Percentiles rank a stretch among this genome's conserved stretches.
These are phyloP conservation scores for Pseudocercospora pini-densiflorae DNA, from an alignment of 2,329 filamentous ascomycete genomes.

Conservation along the genomic window DNA sequence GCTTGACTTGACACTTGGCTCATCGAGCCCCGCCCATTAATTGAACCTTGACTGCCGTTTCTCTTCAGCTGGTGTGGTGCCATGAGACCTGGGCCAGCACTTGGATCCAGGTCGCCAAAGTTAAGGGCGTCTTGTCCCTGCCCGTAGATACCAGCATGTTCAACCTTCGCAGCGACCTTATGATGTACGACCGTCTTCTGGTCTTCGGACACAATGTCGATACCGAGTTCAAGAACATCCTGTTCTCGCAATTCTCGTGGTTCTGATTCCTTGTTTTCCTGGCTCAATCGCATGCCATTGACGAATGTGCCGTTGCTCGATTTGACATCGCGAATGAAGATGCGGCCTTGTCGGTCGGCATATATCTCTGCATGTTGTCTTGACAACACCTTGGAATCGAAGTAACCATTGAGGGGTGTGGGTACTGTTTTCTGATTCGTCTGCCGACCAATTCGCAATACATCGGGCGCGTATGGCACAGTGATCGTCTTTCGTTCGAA, in stretches of 20 bases:
- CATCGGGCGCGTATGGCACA: constrained; percentile 93
- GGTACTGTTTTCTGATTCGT: constrained; percentile 97
- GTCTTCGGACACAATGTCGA: constrained; percentile 98
- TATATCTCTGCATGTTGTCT: constrained; percentile 96
- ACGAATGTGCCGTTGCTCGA: constrained; percentile 99
- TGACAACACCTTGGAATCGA: constrained; percentile 97
- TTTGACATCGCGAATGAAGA: constrained; percentile 97
- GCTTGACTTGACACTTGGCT: constrained; percentile 54
- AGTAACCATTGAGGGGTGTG: constrained; percentile 89
- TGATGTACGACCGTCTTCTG: constrained; percentile 98
- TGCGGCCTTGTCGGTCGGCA: constrained; percentile 74
- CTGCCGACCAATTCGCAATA: constrained; percentile 89
- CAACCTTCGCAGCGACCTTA: constrained; percentile 95
- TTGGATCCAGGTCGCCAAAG: constrained; percentile 87
- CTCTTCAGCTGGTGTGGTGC: constrained; percentile 67
- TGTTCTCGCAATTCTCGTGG: constrained; percentile 90
- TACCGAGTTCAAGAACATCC: constrained; percentile 91
- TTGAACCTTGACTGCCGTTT: constrained; percentile 55
- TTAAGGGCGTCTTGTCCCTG: constrained; percentile 80
- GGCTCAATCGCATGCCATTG: constrained; percentile 86
- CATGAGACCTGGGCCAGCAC: constrained; percentile 70
- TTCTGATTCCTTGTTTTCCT: constrained; percentile 94
- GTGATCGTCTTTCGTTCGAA: constrained; percentile 97
- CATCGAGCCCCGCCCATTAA: constrained; percentile 65
- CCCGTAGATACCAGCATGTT: constrained; percentile 85